Evolutionary conservation across 495 filamentous ascomycete genomes (phyloP).

Genomic region (Delitschia confertaspora): DNA sequence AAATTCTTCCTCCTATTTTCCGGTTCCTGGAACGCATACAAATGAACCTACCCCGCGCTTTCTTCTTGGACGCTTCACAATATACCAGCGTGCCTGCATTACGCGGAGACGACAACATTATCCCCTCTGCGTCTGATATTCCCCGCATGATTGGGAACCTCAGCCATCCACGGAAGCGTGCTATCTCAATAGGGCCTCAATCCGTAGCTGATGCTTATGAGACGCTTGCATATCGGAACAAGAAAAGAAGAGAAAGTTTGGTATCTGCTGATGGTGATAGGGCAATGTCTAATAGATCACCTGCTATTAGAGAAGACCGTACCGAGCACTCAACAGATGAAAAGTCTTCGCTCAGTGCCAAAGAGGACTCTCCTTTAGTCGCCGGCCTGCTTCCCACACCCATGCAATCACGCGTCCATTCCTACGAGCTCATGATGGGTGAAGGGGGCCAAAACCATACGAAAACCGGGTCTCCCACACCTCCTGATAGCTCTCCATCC

Average conservation of each 20-base stretch:
- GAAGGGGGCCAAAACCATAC: slow-evolving; percentile 46
- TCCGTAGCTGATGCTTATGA: slow-evolving; percentile 95
- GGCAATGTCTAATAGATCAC: slow-evolving; percentile 5
- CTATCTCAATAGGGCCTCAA: slow-evolving; percentile 86
- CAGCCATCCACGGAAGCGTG: slow-evolving; percentile 67
- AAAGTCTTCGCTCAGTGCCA: background rate
- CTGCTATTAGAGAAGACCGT: background rate
- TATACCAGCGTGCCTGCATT: slow-evolving; percentile 76
- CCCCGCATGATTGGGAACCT: slow-evolving; percentile 70
- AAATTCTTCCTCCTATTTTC: slow-evolving; percentile 73
- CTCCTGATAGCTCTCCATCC: slow-evolving; percentile 29
- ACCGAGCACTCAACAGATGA: slow-evolving; percentile 1
- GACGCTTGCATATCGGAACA: slow-evolving; percentile 83
- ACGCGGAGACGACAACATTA: slow-evolving; percentile 72
- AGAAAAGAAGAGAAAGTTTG: slow-evolving; percentile 67
- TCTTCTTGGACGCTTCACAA: slow-evolving; percentile 84
- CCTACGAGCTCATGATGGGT: slow-evolving; percentile 66
- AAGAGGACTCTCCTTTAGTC: slow-evolving; percentile 7
- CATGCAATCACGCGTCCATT: slow-evolving; percentile 41
- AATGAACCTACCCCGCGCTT: slow-evolving; percentile 68
- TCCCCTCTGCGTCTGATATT: slow-evolving; percentile 77
- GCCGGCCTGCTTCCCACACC: slow-evolving; percentile 28
- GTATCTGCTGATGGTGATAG: slow-evolving; percentile 16
- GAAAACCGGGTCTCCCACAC: slow-evolving; percentile 35
- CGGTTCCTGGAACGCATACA: slow-evolving; percentile 73